These are phyloP conservation scores for Arachnomyces sp. DNA, from an alignment of 2,329 filamentous ascomycete species.

Conservation along the genomic window DNA sequence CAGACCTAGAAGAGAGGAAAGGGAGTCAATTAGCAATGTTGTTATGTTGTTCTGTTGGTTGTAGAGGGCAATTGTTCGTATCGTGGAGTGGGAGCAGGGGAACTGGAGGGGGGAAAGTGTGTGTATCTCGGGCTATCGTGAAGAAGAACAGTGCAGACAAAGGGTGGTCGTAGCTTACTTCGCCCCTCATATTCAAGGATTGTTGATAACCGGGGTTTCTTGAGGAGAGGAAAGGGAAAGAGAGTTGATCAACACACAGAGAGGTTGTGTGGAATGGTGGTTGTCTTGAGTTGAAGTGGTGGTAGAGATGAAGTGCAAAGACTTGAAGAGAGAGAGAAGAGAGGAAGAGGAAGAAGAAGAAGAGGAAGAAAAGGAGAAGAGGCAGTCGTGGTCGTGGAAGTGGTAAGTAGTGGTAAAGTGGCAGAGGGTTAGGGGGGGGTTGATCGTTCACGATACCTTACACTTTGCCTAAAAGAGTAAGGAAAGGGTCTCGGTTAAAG, in stretches of 20 bases:
- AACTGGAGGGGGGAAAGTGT: slow-evolving; percentile 5
- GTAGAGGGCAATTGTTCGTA: not conserved
- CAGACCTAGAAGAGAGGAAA: slow-evolving; percentile 42
- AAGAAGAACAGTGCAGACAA: slow-evolving; percentile 17
- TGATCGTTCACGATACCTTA: too few relatives aligned
- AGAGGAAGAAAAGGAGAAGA: slow-evolving; percentile 6
- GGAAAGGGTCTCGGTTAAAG: not conserved
- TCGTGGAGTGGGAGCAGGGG: not conserved
- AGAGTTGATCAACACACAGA: too few relatives aligned
- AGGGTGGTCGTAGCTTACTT: slow-evolving; percentile 19
- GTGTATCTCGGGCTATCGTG: slow-evolving; percentile 5
- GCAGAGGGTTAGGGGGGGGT: too few relatives aligned
- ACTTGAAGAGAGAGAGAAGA: not conserved
- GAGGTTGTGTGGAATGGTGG: too few relatives aligned
- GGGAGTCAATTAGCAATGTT: slow-evolving; percentile 1
- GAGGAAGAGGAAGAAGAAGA: slow-evolving; percentile 2
- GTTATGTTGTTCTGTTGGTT: not conserved
- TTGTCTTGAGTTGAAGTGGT: too few relatives aligned
- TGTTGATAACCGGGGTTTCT: not conserved
- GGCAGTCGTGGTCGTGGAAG: too few relatives aligned
- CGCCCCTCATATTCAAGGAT: slow-evolving; percentile 27
- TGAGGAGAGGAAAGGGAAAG: slow-evolving; percentile 4
- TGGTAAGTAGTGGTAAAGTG: too few relatives aligned
- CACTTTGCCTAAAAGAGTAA: too few relatives aligned
- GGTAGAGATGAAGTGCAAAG: not conserved